A percentile compares a stretch with the other conserved stretches of the same genome.
phyloP scores from a whole-genome alignment of 2,329 filamentous ascomycete species.

The Aureobasidium sp. region DNA sequence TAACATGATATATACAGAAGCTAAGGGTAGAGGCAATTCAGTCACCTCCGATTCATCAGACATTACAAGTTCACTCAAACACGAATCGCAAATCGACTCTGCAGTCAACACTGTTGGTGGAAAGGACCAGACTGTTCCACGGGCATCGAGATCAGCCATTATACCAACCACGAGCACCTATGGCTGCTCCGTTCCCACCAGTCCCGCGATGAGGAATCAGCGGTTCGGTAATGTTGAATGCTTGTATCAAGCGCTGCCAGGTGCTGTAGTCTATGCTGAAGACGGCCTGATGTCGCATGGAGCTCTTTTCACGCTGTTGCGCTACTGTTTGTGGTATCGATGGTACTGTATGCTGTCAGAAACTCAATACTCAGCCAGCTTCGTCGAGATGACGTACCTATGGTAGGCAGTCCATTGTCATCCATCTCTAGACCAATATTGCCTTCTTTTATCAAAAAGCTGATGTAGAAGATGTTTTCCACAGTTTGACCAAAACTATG shows the following conservation, averaged over 20 bases:
- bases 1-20: background rate
- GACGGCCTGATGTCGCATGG: conserved; percentile 66
- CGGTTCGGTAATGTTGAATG: conserved; percentile 67
- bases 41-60: background rate
- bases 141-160: background rate
- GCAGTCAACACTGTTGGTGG: background rate
- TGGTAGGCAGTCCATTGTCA: conserved; percentile 64
- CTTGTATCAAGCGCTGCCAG: conserved; percentile 71
- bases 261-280: conserved; percentile 78
- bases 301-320: conserved; percentile 52
- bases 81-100: too few relatives aligned
- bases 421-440: conserved; percentile 68
- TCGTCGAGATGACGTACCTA: conserved; percentile 55
- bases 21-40: background rate
- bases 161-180: conserved; percentile 60
- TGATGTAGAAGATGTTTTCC: conserved; percentile 95
- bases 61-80: background rate
- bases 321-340: conserved; percentile 43
- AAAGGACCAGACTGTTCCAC: background rate
- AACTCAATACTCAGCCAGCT: background rate
- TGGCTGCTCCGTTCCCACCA: conserved; percentile 44
- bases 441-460: conserved; percentile 86
- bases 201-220: conserved; percentile 73
- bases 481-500: conserved; percentile 87
- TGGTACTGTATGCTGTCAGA: conserved; percentile 30